Base-by-base conservation (phyloP, 768 basidiomycete genomes). In the Suillus placidus region DNA sequence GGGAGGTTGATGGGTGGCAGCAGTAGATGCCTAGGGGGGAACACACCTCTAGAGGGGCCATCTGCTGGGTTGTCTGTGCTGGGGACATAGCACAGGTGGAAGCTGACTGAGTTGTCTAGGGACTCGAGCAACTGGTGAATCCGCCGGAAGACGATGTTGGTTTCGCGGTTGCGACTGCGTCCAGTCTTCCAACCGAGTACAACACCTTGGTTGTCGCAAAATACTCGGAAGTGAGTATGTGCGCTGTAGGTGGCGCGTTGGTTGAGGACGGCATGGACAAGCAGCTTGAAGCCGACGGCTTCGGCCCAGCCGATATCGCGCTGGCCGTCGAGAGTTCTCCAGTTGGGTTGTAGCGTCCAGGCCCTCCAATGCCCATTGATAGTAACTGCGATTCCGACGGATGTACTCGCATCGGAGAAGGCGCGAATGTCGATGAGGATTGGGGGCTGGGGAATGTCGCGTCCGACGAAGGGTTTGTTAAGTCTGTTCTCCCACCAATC, bases 281-380 rank as follows among this genome's bases (percentile, higher is more conserved):
- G 60, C 0, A 71, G 45, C 42, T 71, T 63, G n/a, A 71, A 58
- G 0, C 45, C 2, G 12, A 71, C 23, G 1, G 6, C 23, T 68
- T 85, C 82, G 3, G 82, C 82, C 82, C 83, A 84, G 0, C 71
- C 71, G 63, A 85, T 85, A 64, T 84, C 80, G 38, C 57, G 1
- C 2, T 75, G 47, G 0, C 71, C 64, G n/a, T 74, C 66, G 7
- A 34, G 23, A 1, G 63, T 42, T 32, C 74, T 67, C 80, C 79
- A 81, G 0, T 71, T 71, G 6, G 70, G 72, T 5, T 71, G 49
- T 6, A 80, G 70, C 4, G 64, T 16, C 74, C 76, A 80, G 1
- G 77, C 78, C 30, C 75, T 45, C 80, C 58, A 65, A 26, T 51
- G 14, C 18, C 64, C 64, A 35, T 60, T 32, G 45, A 65, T 35